These are phyloP conservation scores for Dipteronia sinensis DNA, from an alignment of 345 rosid genomes.

Conservation along the genomic window DNA sequence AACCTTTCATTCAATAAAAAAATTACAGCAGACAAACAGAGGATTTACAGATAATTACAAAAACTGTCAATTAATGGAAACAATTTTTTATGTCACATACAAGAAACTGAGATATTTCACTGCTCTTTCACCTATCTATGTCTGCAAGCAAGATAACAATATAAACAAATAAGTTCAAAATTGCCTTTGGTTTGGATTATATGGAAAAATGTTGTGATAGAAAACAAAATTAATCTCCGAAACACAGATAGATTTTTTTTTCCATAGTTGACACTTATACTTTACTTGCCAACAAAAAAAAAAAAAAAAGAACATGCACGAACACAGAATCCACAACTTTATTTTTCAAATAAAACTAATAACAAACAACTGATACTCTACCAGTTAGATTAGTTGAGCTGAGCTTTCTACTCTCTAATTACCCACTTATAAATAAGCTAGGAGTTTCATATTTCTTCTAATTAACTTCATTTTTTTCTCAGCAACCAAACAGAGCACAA, in stretches of 20 bases:
- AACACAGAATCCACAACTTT: background rate
- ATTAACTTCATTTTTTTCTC: slow-evolving; percentile 10
- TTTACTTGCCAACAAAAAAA: background rate
- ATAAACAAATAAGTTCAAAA: background rate
- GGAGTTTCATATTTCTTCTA: slow-evolving; percentile 17
- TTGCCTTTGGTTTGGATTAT: background rate
- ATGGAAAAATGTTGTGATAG: background rate
- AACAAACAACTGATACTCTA: too few species aligned
- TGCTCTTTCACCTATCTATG: slow-evolving; percentile 6
- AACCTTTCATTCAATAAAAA: background rate
- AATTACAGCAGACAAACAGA: background rate
- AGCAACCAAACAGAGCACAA: slow-evolving; percentile 17
- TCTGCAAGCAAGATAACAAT: slow-evolving; percentile 15
- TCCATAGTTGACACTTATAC: background rate
- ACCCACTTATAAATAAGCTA: background rate
- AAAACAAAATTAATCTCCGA: background rate
- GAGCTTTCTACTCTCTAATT: background rate
- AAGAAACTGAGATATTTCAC: slow-evolving; percentile 18
- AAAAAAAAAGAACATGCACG: background rate
- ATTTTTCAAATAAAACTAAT: too few species aligned
- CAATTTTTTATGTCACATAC: background rate
- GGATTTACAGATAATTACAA: background rate
- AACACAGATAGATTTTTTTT: too few species aligned
- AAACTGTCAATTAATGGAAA: background rate
- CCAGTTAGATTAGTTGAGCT: background rate